A percentile compares a stretch with the other conserved stretches of the same genome.
Conservation (phyloP, 2,329 filamentous ascomycete genomes). For the Geosmithia flava region DNA sequence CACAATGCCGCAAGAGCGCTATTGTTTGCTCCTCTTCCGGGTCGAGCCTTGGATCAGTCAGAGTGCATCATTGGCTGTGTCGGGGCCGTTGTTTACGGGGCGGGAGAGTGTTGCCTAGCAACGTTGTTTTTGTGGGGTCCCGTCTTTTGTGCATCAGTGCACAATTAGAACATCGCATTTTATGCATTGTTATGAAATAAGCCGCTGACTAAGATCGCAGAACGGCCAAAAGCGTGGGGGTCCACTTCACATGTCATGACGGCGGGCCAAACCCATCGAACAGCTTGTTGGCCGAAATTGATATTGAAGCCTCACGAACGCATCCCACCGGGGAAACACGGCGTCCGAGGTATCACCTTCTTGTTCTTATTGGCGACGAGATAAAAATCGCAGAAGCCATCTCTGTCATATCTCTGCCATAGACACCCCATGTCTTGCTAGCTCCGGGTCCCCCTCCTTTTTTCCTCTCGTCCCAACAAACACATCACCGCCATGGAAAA, state of each 20-base stretch:
- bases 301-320: background rate
- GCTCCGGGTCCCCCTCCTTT: too few relatives aligned
- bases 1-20: background rate
- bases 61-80: background rate
- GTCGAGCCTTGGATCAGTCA: background rate
- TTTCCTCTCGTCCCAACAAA: too few relatives aligned
- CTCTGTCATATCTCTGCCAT: too few relatives aligned
- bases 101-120: background rate
- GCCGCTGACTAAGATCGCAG: background rate
- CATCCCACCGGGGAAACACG: too few relatives aligned
- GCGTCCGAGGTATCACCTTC: background rate
- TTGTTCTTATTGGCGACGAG: too few relatives aligned
- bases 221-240: background rate
- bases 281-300: too few relatives aligned
- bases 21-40: background rate
- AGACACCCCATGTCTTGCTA: too few relatives aligned
- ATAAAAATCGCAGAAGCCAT: too few relatives aligned
- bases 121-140: background rate
- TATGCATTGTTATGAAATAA: background rate
- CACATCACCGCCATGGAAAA: constrained; percentile 60
- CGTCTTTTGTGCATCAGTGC: too few relatives aligned
- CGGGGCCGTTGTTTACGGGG: constrained; percentile 4
- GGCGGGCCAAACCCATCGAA: background rate
- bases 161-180: background rate
- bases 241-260: background rate